These are phyloP conservation scores for Chlorophyllum brunneum DNA, from an alignment of 768 basidiomycete species.

Conservation along the genomic window DNA sequence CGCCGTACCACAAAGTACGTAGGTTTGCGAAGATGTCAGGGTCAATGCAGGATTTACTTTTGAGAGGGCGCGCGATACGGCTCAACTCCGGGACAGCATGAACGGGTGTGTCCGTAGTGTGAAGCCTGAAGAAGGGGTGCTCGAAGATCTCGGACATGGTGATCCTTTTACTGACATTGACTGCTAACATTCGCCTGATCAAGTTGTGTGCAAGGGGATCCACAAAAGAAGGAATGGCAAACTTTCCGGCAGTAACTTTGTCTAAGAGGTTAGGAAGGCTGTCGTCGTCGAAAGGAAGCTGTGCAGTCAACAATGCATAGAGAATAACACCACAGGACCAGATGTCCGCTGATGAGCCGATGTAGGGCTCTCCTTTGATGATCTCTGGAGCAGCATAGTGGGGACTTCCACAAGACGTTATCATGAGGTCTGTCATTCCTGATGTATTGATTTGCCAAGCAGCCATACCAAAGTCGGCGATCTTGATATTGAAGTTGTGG, in stretches of 20 bases:
- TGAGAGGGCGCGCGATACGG: conserved; percentile 67
- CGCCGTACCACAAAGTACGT: conserved; percentile 86
- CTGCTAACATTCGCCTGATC: conserved; percentile 75
- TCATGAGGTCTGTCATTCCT: conserved; percentile 42
- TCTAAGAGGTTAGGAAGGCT: conserved; percentile 73
- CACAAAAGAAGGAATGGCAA: conserved; percentile 70
- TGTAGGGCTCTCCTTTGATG: conserved; percentile 75
- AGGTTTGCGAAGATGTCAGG: conserved; percentile 87
- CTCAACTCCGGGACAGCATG: conserved; percentile 56
- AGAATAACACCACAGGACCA: conserved; percentile 97
- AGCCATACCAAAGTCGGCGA: conserved; percentile 98
- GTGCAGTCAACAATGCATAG: conserved; percentile 81
- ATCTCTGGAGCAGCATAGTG: conserved; percentile 96
- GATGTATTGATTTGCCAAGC: conserved; percentile 69
- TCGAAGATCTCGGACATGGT: conserved; percentile 75
- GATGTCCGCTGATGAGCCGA: conserved; percentile 86
- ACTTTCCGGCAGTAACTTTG: conserved; percentile 73
- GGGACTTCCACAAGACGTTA: conserved; percentile 89
- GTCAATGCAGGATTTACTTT: conserved; percentile 66
- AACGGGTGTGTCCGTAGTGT: conserved; percentile 40
- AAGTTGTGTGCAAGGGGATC: conserved; percentile 71
- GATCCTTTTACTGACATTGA: conserved; percentile 70
- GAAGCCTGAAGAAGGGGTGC: conserved; percentile 75
- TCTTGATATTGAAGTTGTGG: conserved; percentile 81
- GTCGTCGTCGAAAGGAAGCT: conserved; percentile 92